Evolutionary conservation across 78 protist genomes (phyloP).

Genomic region (Emiliania huxleyi): DNA sequence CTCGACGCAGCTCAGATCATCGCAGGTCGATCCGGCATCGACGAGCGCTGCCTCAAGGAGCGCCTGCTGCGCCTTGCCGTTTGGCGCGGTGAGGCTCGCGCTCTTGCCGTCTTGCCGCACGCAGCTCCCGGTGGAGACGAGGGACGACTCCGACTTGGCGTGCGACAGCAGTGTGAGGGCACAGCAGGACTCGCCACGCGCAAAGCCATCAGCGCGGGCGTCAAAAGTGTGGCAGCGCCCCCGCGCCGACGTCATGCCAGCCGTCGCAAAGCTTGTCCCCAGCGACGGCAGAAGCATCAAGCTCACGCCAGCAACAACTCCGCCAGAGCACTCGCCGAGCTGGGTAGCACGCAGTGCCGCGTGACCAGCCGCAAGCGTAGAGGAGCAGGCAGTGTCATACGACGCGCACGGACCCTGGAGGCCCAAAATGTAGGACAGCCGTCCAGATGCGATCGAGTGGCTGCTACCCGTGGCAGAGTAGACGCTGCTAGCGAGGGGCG

Average conservation of each 20-base stretch:
- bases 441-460: conserved; percentile 9
- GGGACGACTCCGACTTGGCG: not conserved
- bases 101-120: conserved; percentile 2
- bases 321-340: not conserved
- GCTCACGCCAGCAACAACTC: not conserved
- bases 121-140: not conserved
- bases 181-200: not conserved
- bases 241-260: not conserved
- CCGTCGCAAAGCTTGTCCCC: not conserved
- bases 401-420: conserved; percentile 69
- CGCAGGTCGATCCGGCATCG: not conserved
- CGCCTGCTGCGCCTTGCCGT: conserved; percentile 59
- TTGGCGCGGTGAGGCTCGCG: conserved; percentile 62
- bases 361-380: not conserved
- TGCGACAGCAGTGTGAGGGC: not conserved
- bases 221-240: not conserved
- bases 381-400: not conserved
- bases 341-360: not conserved
- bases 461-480: not conserved
- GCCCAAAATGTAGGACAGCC: conserved; percentile 72
- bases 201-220: conserved; percentile 23
- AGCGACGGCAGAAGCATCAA: conserved; percentile 51
- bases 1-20: conserved; percentile 42
- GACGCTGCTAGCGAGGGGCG: not conserved
- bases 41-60: not conserved